These are phyloP conservation scores for Margaritispora aquatica DNA, from an alignment of 495 filamentous ascomycete species.

Conservation along the genomic window DNA sequence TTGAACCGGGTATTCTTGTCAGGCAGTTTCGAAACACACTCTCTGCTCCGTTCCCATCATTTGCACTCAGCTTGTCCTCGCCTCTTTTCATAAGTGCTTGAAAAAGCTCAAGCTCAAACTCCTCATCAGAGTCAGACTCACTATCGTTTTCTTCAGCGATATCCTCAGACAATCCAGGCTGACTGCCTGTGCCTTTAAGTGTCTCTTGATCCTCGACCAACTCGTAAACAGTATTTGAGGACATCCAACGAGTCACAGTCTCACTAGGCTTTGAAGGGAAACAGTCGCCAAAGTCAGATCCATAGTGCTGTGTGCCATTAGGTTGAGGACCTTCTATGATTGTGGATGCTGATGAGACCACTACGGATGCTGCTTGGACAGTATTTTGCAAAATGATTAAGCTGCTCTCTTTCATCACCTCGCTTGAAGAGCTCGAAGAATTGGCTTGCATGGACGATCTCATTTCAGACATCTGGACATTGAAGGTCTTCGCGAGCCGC, in stretches of 20 bases:
- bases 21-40: conserved; percentile 13
- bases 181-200: background rate
- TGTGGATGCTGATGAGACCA: background rate
- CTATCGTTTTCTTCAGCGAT: background rate
- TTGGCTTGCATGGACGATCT: background rate
- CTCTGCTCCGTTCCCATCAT: conserved; percentile 7
- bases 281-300: background rate
- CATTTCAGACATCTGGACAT: background rate
- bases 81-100: conserved; percentile 13
- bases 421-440: background rate
- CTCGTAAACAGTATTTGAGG: conserved; percentile 13
- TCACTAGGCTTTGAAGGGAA: conserved; percentile 2
- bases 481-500: background rate
- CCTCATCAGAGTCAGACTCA: conserved; percentile 8
- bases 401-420: background rate
- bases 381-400: background rate
- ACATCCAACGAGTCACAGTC: conserved; percentile 11
- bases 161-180: background rate
- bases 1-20: background rate
- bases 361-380: background rate
- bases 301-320: background rate
- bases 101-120: conserved; percentile 9
- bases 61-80: background rate
- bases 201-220: conserved; percentile 2
- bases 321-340: background rate